Percentiles rank a stretch among this genome's conserved stretches.
Evolutionary conservation across 202 grass and related monocot genomes (phyloP).

Genomic region (Setaria italica): DNA sequence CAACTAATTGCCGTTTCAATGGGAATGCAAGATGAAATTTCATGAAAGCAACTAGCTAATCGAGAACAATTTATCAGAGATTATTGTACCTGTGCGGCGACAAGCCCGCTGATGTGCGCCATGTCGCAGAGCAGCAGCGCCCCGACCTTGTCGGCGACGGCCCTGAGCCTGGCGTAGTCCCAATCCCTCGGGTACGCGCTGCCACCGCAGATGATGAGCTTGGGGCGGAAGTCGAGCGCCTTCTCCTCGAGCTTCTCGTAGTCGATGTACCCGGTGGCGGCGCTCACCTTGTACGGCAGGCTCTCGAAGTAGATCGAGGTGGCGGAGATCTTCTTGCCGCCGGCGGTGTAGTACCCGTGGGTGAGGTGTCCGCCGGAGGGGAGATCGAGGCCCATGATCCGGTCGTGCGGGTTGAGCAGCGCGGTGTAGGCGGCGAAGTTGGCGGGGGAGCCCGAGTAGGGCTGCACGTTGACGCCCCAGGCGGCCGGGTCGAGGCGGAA

Average conservation of each 20-base stretch:
- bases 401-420: constrained; percentile 93
- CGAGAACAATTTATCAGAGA: neutral
- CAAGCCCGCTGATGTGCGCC: constrained; percentile 98
- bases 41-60: neutral
- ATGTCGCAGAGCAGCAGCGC: constrained; percentile 96
- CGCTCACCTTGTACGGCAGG: constrained; percentile 94
- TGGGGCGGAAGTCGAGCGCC: constrained; percentile 94
- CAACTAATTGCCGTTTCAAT: neutral
- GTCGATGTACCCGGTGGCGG: constrained; percentile 75
- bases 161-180: constrained; percentile 89
- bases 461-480: constrained; percentile 99
- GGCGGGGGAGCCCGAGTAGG: constrained; percentile 94
- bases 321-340: constrained; percentile 99
- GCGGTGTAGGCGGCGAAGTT: constrained; percentile 99
- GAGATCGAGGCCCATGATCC: constrained; percentile 99
- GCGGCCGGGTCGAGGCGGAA: constrained; percentile 66
- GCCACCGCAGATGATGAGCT: constrained; percentile 97
- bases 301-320: constrained; percentile 99
- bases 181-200: constrained; percentile 99
- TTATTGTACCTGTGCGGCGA: constrained; percentile 75
- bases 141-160: constrained; percentile 91
- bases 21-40: neutral
- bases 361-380: constrained; percentile 95
- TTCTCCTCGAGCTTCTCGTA: constrained; percentile 99
- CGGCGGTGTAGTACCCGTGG: constrained; percentile 95